Conservation (phyloP, 805 yeast genomes). For the Gaillardinia entomophila region DNA sequence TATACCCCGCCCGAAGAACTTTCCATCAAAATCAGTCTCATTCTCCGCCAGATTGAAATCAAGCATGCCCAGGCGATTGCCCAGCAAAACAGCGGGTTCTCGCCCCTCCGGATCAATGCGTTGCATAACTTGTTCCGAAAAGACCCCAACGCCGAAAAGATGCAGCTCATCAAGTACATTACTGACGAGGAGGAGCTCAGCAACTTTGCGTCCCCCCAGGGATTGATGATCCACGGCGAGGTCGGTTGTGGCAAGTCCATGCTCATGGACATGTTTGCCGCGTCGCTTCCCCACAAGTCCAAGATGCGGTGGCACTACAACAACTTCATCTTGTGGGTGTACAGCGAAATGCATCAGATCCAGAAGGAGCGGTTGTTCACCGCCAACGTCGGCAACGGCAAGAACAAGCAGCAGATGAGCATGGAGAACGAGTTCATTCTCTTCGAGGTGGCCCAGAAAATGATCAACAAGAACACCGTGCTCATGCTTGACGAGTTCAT, state of each 20-base stretch:
- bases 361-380: constrained; percentile 38
- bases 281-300: constrained; percentile 53
- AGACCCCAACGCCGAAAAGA: constrained; percentile 24
- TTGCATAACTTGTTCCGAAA: constrained; percentile 20
- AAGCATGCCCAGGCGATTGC: constrained; percentile 20
- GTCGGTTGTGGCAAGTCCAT: constrained; percentile 75
- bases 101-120: constrained; percentile 11
- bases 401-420: constrained; percentile 14
- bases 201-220: constrained; percentile 56
- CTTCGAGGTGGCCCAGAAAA: constrained; percentile 60
- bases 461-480: constrained; percentile 54
- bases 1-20: constrained; percentile 51
- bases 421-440: constrained; percentile 60
- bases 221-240: constrained; percentile 57
- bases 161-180: constrained; percentile 43
- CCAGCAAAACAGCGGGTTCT: constrained; percentile 4
- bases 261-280: constrained; percentile 69
- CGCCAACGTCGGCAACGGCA: constrained; percentile 15
- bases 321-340: constrained; percentile 65
- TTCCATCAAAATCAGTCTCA: constrained; percentile 36
- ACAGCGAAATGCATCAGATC: constrained; percentile 52
- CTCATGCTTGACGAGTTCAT: constrained; percentile 68
- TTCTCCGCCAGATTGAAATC: constrained; percentile 28
- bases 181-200: constrained; percentile 57
- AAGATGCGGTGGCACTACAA: constrained; percentile 70